Percentiles rank a stretch among this genome's conserved stretches.
Evolutionary conservation across 805 yeast species (phyloP).

Genomic region (Yarrowia yakushimensis): DNA sequence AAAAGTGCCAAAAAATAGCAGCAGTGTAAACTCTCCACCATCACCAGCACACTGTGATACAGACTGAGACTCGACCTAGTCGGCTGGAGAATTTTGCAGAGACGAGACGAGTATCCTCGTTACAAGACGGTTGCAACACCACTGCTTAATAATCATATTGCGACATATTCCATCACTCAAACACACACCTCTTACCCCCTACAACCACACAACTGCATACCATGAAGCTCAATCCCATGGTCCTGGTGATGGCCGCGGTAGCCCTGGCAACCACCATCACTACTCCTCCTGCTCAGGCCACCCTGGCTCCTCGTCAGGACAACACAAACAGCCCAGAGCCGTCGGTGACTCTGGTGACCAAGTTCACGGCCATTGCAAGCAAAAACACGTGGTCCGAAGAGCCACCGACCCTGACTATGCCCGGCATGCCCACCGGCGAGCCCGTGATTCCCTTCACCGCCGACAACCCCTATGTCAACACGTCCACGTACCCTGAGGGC

Average conservation of each 20-base stretch:
- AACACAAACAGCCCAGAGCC: neutral
- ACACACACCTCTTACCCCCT: neutral
- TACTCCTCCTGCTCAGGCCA: constrained; percentile 14
- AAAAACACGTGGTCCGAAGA: constrained; percentile 15
- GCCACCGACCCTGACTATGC: constrained; percentile 13
- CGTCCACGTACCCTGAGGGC: constrained; percentile 57
- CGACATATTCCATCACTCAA: too few species aligned
- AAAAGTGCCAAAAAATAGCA: neutral
- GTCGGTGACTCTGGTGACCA: neutral
- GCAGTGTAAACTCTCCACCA: neutral
- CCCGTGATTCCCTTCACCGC: constrained; percentile 8
- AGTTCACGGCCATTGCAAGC: constrained; percentile 3
- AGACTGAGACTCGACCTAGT: neutral
- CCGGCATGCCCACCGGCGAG: neutral
- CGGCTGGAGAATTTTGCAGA: too few species aligned
- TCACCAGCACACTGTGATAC: neutral
- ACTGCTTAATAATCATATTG: too few species aligned
- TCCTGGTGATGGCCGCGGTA: constrained; percentile 15
- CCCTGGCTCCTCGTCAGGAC: constrained; percentile 15
- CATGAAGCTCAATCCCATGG: constrained; percentile 23
- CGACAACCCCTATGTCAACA: constrained; percentile 62
- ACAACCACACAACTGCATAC: constrained; percentile 6
- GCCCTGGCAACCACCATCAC: constrained; percentile 21
- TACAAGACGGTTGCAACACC: too few species aligned
- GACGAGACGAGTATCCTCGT: too few species aligned